Evolutionary conservation across 192 early-diverging fungal species (phyloP).

Genomic region (Podila clonocystis): DNA sequence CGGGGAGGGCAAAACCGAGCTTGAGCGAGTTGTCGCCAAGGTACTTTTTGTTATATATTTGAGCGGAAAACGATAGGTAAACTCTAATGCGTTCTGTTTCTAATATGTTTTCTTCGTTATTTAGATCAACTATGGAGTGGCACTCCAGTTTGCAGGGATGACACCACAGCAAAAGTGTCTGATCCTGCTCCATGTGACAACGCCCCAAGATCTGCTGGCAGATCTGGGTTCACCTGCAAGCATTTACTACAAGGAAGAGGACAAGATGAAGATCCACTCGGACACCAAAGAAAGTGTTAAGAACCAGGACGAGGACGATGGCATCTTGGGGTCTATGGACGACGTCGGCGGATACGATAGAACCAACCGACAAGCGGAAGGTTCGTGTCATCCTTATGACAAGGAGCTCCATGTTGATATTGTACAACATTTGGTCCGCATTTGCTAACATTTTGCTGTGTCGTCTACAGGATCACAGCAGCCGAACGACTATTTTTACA

Average conservation of each 20-base stretch:
- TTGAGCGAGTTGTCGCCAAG: conserved; percentile 61
- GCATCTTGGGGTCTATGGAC: conserved; percentile 42
- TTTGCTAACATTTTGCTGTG: too few species aligned
- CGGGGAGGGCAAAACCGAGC: conserved; percentile 52
- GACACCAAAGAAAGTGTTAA: conserved; percentile 32
- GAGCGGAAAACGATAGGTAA: too few species aligned
- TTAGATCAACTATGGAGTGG: conserved; percentile 55
- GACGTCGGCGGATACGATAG: conserved; percentile 37
- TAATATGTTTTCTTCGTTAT: not conserved
- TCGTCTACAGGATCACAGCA: conserved; percentile 40
- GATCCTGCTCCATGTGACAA: conserved; percentile 61
- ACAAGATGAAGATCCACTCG: conserved; percentile 78
- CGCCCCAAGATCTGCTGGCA: conserved; percentile 76
- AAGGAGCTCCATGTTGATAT: too few species aligned
- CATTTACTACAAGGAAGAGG: conserved; percentile 74
- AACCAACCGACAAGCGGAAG: conserved; percentile 17
- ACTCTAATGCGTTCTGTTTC: not conserved
- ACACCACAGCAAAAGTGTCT: conserved; percentile 28
- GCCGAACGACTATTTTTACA: conserved; percentile 78
- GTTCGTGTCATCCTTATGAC: conserved; percentile 20
- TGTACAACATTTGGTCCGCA: too few species aligned
- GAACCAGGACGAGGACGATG: conserved; percentile 36
- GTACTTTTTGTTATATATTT: conserved; percentile 31
- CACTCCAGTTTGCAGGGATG: conserved; percentile 49
- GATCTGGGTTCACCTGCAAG: conserved; percentile 73